Evolutionary conservation across 345 rosid genomes (phyloP).

Genomic region (Lepidium africanum): DNA sequence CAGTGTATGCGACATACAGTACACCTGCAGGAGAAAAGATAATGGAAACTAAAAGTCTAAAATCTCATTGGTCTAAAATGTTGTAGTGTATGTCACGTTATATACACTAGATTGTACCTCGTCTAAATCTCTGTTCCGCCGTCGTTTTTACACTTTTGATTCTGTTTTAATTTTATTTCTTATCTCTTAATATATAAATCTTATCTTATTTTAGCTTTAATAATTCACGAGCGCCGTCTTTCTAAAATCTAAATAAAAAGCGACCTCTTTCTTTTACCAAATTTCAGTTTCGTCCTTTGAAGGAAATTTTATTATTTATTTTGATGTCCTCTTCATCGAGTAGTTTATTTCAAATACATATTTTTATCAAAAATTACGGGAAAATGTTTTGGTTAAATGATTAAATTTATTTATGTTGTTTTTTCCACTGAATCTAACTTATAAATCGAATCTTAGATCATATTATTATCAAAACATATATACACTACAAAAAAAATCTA

Average conservation of each 20-base stretch:
- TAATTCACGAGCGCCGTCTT: slow-evolving; percentile 27
- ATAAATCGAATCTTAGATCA: no score
- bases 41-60: background rate
- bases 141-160: background rate
- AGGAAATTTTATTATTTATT: background rate
- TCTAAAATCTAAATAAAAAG: background rate
- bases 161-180: background rate
- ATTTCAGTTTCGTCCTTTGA: background rate
- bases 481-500: no score
- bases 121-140: background rate
- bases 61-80: background rate
- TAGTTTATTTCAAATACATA: no score
- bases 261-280: background rate
- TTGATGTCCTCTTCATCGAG: background rate
- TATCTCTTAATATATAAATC: background rate
- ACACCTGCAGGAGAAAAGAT: background rate
- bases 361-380: no score
- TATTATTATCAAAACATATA: no score
- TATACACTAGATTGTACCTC: background rate
- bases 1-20: background rate
- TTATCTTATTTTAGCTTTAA: slow-evolving; percentile 14
- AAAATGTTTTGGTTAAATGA: no score
- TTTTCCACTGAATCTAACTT: no score
- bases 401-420: no score
- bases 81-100: background rate